These are phyloP conservation scores for Pyronema omphalodes DNA, from an alignment of 495 filamentous ascomycete species.

Conservation along the genomic window DNA sequence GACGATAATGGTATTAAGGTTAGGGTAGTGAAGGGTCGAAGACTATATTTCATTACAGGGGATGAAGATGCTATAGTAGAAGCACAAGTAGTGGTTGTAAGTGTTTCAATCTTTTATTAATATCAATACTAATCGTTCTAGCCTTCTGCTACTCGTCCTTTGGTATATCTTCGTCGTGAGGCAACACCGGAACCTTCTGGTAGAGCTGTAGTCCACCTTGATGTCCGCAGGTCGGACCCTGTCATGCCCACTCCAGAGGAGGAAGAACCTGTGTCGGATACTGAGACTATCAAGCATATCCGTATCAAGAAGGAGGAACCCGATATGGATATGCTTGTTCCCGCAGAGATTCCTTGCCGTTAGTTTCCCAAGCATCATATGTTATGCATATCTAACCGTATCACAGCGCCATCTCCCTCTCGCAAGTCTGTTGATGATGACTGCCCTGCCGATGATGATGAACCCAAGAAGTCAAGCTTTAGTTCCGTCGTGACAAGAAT, in stretches of 20 bases:
- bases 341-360: slow-evolving; percentile 2
- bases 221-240: slow-evolving; percentile 3
- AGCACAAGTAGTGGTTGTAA: background rate
- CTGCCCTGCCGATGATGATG: slow-evolving; percentile 11
- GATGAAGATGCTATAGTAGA: background rate
- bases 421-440: slow-evolving; percentile 5
- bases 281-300: background rate
- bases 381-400: background rate
- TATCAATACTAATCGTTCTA: background rate
- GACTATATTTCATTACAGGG: background rate
- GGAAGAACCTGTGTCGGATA: slow-evolving; percentile 9
- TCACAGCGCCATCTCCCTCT: background rate
- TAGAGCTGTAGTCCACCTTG: background rate
- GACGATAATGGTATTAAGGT: background rate
- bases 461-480: slow-evolving; percentile 2
- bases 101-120: background rate
- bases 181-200: background rate
- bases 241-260: slow-evolving; percentile 7
- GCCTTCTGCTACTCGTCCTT: background rate
- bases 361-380: background rate
- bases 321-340: slow-evolving; percentile 4
- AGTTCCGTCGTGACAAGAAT: slow-evolving; percentile 5
- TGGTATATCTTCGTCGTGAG: background rate
- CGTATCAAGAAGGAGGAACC: slow-evolving; percentile 3
- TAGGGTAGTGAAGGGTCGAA: background rate